Evolutionary conservation across 2,329 filamentous ascomycete genomes (phyloP), one percentile per base, ranked within the genome.

Genomic region (Incumbomyces delicatus): DNA sequence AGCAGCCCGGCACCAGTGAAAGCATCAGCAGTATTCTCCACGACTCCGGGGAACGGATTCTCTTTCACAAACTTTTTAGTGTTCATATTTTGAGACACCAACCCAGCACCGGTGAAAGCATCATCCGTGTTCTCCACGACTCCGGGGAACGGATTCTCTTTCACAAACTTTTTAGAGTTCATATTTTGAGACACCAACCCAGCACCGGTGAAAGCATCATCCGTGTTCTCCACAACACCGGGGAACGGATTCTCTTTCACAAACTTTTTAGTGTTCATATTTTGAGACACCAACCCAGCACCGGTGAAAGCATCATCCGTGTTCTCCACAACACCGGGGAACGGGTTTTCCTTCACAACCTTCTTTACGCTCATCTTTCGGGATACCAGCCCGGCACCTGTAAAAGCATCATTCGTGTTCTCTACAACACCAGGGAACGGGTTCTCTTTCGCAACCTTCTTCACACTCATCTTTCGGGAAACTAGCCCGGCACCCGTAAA

Each of bases 401-500:
- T 45, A 22, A 45, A 45, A 14, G 42, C 42, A 38, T 38, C 30
- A 18, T 37, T 33, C 7, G 42, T 30, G 22, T 45, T 45, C 18
- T 38, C 42, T 16, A 37, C 29, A 2, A 37, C 14, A 6, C 33
- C 34, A 3, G 31, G 18, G 16, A 33, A 33, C 17, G 6, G 14
- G 11, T 30, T 34, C 18, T 38, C 42, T 22, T 17, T 29, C 30
- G 17, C 17, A 14, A 27, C 18, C 17, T 45, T 45, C 20, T 45
- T 45, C 2, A 45, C 33, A 17, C 42, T 38, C 14, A 29, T 16
- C 7, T 20, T 20, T 6, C 42, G 42, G 16, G 55, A 52, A 12
- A 57, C 44, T 6, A 57, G 48, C 12, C 55, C 55, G 7, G 39
- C 53, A 10, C 55, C 53, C 4, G 53, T 55, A 33, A 57, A 57